These are phyloP conservation scores for Lentinula raphanica DNA, from an alignment of 768 basidiomycete genomes.

Conservation along the genomic window DNA sequence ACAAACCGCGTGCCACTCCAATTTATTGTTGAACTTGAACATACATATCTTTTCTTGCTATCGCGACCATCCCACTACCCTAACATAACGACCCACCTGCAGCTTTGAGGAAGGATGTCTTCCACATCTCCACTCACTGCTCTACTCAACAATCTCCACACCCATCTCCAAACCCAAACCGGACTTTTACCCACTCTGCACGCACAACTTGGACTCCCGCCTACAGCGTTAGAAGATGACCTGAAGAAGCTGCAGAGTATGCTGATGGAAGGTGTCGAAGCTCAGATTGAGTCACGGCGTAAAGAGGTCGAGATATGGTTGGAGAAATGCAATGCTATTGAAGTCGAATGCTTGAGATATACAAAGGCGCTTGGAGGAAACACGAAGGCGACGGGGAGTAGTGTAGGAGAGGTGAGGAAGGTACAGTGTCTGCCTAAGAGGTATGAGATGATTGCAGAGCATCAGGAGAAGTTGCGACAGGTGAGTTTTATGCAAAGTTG, in stretches of 20 bases:
- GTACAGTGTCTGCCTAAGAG: slow-evolving; percentile 69
- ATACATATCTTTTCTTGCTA: background rate
- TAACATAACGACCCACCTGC: background rate
- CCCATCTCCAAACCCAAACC: slow-evolving; percentile 76
- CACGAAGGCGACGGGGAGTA: slow-evolving; percentile 58
- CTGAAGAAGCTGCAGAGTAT: slow-evolving; percentile 67
- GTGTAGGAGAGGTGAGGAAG: slow-evolving; percentile 64
- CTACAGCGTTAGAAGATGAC: slow-evolving; percentile 77
- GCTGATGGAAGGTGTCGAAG: slow-evolving; percentile 71
- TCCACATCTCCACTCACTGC: slow-evolving; percentile 46
- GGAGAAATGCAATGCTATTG: slow-evolving; percentile 55
- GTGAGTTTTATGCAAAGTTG: slow-evolving; percentile 31
- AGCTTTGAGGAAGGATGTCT: slow-evolving; percentile 12
- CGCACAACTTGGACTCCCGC: slow-evolving; percentile 76
- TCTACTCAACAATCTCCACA: slow-evolving; percentile 71
- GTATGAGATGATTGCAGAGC: slow-evolving; percentile 60
- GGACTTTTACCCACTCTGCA: slow-evolving; percentile 79
- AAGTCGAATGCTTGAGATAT: slow-evolving; percentile 62
- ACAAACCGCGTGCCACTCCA: background rate
- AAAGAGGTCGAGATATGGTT: slow-evolving; percentile 78
- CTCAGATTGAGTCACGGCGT: slow-evolving; percentile 60
- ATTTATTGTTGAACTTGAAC: background rate
- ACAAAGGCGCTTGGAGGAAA: slow-evolving; percentile 67
- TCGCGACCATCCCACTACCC: background rate
- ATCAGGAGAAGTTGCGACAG: slow-evolving; percentile 77